These are phyloP conservation scores for Psilocybe cyanescens DNA, from an alignment of 768 basidiomycete species.

Conservation along the genomic window DNA sequence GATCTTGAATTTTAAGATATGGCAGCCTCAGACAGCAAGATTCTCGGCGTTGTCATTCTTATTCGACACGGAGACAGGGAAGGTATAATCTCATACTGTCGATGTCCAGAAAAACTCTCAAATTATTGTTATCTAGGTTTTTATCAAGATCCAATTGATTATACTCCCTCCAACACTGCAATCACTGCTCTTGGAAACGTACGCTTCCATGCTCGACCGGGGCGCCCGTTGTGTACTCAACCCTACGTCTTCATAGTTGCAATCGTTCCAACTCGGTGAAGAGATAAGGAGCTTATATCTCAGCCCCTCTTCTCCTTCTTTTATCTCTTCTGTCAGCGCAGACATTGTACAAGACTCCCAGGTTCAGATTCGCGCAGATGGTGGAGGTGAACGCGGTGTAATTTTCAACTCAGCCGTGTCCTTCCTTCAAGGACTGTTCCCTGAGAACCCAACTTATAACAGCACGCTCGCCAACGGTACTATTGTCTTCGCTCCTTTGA, in stretches of 20 bases:
- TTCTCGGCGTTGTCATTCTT: constrained; percentile 62
- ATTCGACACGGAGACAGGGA: constrained; percentile 63
- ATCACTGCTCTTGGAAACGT: constrained; percentile 75
- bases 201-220: constrained; percentile 48
- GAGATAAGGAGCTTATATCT: constrained; percentile 58
- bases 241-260: constrained; percentile 17
- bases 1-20: background rate
- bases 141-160: constrained; percentile 64
- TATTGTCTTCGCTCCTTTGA: constrained; percentile 57
- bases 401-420: constrained; percentile 71
- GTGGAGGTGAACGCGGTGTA: constrained; percentile 70
- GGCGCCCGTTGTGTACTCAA: constrained; percentile 20
- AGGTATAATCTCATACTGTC: constrained; percentile 27
- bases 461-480: constrained; percentile 71
- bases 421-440: constrained; percentile 72
- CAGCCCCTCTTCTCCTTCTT: constrained; percentile 52
- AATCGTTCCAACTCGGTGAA: constrained; percentile 62
- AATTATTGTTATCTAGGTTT: constrained; percentile 43
- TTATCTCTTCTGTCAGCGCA: constrained; percentile 48
- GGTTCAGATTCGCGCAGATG: constrained; percentile 61
- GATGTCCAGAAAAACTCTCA: too few relatives aligned
- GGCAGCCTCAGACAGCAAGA: constrained; percentile 19
- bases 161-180: constrained; percentile 57
- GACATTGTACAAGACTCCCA: constrained; percentile 40
- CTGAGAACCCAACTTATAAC: constrained; percentile 45